Conservation (phyloP, 2,329 filamentous ascomycete species). For the Diaporthe citri region DNA sequence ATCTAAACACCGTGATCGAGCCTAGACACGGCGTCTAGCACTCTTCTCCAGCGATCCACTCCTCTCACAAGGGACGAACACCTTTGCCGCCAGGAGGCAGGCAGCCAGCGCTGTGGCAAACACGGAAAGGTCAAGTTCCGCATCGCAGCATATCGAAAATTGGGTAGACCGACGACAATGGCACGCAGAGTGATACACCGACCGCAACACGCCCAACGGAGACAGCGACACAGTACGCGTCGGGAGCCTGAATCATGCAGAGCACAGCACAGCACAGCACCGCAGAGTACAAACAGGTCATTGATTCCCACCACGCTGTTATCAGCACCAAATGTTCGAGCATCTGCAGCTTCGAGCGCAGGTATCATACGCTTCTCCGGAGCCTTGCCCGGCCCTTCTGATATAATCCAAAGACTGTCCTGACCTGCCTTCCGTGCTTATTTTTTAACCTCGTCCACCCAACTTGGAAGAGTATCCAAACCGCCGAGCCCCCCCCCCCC, state of each 20-base stretch:
- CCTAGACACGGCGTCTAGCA: not conserved
- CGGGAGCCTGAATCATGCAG: not conserved
- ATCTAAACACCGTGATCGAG: not conserved
- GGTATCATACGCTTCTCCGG: conserved; percentile 11
- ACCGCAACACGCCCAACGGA: not conserved
- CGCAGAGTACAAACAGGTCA: not conserved
- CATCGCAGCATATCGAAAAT: too few species aligned
- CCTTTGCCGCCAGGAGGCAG: not conserved
- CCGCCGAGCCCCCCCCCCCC: not conserved
- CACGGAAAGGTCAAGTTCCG: not conserved
- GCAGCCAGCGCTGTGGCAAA: not conserved
- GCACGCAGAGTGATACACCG: not conserved
- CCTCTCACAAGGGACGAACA: not conserved
- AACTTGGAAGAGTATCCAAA: not conserved
- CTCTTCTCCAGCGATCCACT: not conserved
- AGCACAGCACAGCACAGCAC: not conserved
- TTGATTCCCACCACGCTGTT: conserved; percentile 26
- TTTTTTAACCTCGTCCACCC: not conserved
- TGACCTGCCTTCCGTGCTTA: not conserved
- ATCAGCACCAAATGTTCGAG: not conserved
- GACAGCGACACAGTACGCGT: not conserved
- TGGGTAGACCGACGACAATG: too few species aligned
- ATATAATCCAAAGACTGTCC: not conserved
- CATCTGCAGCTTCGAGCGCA: not conserved
- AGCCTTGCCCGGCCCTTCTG: not conserved